Evolutionary conservation across 768 basidiomycete species (phyloP), one percentile per base, ranked within the genome.

Genomic region (Agrocybe pediades): DNA sequence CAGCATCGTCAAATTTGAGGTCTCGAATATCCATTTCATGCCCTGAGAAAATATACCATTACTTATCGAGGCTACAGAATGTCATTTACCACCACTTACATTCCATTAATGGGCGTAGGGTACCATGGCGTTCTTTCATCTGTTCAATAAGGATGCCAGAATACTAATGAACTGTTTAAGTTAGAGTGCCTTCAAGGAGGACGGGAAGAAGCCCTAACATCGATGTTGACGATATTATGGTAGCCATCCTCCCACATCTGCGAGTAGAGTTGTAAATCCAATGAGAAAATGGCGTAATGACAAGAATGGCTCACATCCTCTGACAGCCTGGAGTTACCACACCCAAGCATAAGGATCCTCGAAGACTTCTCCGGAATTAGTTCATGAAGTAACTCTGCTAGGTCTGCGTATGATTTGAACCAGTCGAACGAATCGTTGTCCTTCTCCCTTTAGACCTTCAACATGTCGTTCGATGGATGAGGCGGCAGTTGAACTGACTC

Each of bases 231-330:
- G 46, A 95, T 88, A 55, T 87, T 84, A 58, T 74, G 81, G 69
- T 92, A 95, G 1, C 90, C 90, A 59, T 91, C 90, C 55, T 92
- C 87, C 76, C 88, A 93, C 90, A 94, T 90, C 87, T 92, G 27
- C 20, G n/a, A 6, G 7, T 6, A 23, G 23, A 21, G 23, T 33
- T 16, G n/a, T 43, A 23, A 6, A 7, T 20, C 6, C n/a, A 15
- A 8, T 42, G 9, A n/a, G 19, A 23, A 21, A 19, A 15, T n/a
- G 25, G 4, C 9, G 25, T 41, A 30, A 43, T 29, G 29, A 9
- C 27, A 44, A 26, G 51, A 19, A 11, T 5, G 17, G 68, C 77
- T 19, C 57, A 90, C 90, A 54, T 92, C 85, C 70, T 91, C 85
- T 9, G 90, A 90, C 36, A 93, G 71, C 51, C 71, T 88, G 2